These are phyloP conservation scores for Fusarium chaquense DNA, from an alignment of 2,329 filamentous ascomycete species.

Conservation along the genomic window DNA sequence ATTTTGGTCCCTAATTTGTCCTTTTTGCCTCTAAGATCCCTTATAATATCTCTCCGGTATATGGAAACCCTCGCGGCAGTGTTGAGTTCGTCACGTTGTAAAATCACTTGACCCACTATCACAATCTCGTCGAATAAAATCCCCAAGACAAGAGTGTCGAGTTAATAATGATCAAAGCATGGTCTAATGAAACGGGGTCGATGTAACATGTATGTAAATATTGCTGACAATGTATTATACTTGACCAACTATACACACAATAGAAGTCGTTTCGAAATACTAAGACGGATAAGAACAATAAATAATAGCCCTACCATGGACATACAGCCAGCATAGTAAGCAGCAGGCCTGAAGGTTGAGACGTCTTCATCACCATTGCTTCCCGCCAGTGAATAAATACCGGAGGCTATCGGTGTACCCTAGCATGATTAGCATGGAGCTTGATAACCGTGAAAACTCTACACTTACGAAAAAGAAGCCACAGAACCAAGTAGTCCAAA, in stretches of 20 bases:
- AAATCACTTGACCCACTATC: too few species aligned
- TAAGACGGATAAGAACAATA: slow-evolving; percentile 27
- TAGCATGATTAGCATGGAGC: background rate
- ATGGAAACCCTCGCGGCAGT: too few species aligned
- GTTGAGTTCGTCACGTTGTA: too few species aligned
- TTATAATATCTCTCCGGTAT: too few species aligned
- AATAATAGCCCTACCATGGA: slow-evolving; percentile 32
- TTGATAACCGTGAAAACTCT: fast-evolving
- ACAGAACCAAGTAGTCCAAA: slow-evolving; percentile 50
- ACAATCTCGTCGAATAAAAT: too few species aligned
- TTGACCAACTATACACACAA: background rate
- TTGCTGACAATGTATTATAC: fast-evolving
- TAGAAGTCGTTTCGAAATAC: background rate
- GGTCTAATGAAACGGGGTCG: too few species aligned
- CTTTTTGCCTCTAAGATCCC: too few species aligned
- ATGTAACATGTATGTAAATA: too few species aligned
- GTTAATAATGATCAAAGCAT: too few species aligned
- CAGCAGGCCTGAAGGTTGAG: slow-evolving; percentile 28
- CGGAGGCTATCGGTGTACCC: slow-evolving; percentile 43
- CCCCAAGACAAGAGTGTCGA: too few species aligned
- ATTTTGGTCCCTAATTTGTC: too few species aligned
- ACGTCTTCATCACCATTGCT: background rate
- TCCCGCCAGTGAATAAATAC: slow-evolving; percentile 35
- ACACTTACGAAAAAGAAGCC: slow-evolving; percentile 48
- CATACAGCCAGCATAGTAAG: slow-evolving; percentile 38